phyloP scores from a whole-genome alignment of 495 filamentous ascomycete genomes.

The Xylaria scruposa region DNA sequence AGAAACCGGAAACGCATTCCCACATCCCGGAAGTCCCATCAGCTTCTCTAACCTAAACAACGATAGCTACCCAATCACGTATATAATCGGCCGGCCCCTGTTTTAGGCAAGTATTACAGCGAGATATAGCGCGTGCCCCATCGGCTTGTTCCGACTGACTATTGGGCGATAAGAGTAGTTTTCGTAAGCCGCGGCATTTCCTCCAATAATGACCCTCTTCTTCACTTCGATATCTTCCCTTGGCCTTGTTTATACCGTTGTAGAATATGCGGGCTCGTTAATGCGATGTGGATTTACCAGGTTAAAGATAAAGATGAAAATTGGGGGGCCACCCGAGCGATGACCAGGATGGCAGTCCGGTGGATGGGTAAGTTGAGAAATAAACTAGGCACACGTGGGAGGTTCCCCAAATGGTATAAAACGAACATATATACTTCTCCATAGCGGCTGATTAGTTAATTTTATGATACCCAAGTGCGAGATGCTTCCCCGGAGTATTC shows the following conservation, averaged over 20 bases:
- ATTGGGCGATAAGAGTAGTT: constrained; percentile 15
- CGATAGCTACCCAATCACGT: background rate
- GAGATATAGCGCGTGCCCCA: background rate
- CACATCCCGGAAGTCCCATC: background rate
- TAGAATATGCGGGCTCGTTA: background rate
- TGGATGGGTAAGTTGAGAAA: background rate
- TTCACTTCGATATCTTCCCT: background rate
- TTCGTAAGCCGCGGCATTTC: background rate
- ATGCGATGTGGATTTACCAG: constrained; percentile 2
- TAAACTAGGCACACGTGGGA: background rate
- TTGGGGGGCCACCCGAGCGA: background rate
- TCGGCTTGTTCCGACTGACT: background rate
- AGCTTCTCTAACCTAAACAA: background rate
- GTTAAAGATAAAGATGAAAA: constrained; percentile 2
- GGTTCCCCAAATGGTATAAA: background rate
- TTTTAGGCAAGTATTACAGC: background rate
- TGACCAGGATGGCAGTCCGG: background rate
- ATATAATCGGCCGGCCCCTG: background rate
- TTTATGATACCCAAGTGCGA: background rate
- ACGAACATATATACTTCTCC: background rate
- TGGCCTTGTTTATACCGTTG: background rate
- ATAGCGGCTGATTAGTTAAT: background rate
- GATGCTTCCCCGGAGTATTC: constrained; percentile 1
- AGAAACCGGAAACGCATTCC: background rate
- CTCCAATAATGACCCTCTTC: background rate